Evolutionary conservation across 2,329 filamentous ascomycete genomes (phyloP), one percentile per base, ranked within the genome.

Genomic region (Clonostachys rosea): DNA sequence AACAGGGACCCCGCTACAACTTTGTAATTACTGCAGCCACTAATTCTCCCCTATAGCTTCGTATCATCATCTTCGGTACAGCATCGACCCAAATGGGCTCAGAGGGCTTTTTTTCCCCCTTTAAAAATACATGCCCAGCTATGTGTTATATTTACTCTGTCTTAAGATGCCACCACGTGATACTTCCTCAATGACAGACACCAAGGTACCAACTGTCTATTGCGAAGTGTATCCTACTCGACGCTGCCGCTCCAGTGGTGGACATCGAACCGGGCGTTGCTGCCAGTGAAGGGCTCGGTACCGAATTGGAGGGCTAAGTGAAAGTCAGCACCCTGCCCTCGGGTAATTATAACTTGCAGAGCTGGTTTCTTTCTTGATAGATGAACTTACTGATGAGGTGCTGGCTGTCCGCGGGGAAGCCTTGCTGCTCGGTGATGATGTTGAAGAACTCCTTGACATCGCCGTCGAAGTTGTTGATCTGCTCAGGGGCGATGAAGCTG

Each of bases 381-480:
- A n/a, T 11, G 14, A 8, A 51, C 54, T 47, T 48, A 57, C 56
- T 54, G 48, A 72, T 67, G 49, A 85, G 58, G 54, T 78, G 78
- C 65, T 83, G 75, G 48, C 50, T 52, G 54, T 56, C 71, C 33
- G 63, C 60, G 3, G 72, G 61, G 49, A 78, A 67, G 3, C 71
- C 71, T 52, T 81, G 64, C 55, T 66, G 70, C 17, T 53, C 49
- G 30, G 66, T 65, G 34, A 86, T 63, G 59, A 83, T 82, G 20
- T 65, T 68, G 53, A 81, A 67, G 65, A 86, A 86, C 6, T 69
- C 61, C 57, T 70, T 70, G 54, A 84, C 54, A 58, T 86, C 78
- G 33, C 72, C 78, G 40, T 63, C 71, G 65, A 80, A 86, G 60
- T 50, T 69, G 18, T 66, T 70, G 20, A 75, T 62, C 18, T 71